Percentiles rank a stretch among this genome's conserved stretches.
Conservation (phyloP, 2,329 filamentous ascomycete species). For the Phyllosticta capitalensis region DNA sequence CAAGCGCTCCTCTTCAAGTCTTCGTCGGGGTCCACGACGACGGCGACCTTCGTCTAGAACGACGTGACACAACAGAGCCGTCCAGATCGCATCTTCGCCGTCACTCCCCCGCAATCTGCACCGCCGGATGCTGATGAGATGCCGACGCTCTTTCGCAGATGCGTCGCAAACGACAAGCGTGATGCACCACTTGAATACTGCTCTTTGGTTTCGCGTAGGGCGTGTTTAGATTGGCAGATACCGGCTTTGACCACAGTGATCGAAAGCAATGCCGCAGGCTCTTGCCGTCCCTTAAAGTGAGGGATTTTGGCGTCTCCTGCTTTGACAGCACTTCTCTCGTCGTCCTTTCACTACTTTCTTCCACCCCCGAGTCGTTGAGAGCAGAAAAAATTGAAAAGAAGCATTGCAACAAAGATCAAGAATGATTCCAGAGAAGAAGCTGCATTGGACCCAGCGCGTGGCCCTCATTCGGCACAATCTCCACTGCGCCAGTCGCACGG, state of each 20-base stretch:
- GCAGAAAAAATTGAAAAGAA: not conserved
- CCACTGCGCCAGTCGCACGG: conserved; percentile 33
- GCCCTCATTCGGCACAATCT: conserved; percentile 37
- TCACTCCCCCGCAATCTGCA: not conserved
- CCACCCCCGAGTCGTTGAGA: not conserved
- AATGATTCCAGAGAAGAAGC: conserved; percentile 17
- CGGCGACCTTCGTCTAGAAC: not conserved
- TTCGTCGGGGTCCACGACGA: not conserved
- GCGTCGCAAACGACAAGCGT: not conserved
- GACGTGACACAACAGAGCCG: not conserved
- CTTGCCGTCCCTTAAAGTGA: not conserved
- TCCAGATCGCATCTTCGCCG: conserved; percentile 6
- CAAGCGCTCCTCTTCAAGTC: not conserved
- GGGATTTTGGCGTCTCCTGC: not conserved
- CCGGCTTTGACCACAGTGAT: not conserved
- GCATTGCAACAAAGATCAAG: not conserved
- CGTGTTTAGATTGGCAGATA: not conserved
- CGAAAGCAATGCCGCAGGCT: conserved; percentile 2
- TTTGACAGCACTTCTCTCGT: not conserved
- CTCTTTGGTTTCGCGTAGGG: not conserved
- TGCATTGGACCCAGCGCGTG: conserved; percentile 39
- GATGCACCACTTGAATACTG: not conserved
- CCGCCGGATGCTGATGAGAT: not conserved
- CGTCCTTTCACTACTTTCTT: not conserved
- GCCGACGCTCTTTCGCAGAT: not conserved